Evolutionary conservation across 2,329 filamentous ascomycete genomes (phyloP).

Genomic region (Polytolypa hystricis): DNA sequence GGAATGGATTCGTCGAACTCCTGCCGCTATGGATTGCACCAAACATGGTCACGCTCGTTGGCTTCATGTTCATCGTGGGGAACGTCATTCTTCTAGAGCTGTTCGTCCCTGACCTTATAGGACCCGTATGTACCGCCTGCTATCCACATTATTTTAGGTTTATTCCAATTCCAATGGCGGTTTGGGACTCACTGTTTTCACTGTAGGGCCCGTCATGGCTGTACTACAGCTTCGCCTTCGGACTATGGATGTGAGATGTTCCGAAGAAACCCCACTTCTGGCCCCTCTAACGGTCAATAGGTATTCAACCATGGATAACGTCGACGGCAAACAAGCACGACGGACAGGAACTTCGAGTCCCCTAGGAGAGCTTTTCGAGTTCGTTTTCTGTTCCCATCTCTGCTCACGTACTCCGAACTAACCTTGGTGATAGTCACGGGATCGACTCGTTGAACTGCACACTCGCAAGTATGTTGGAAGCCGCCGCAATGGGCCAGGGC

Average conservation of each 20-base stretch:
- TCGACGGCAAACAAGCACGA: slow-evolving; percentile 94
- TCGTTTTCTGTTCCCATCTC: too few species aligned
- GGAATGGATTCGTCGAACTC: slow-evolving; percentile 90
- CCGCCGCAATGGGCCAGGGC: slow-evolving; percentile 84
- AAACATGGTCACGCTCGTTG: slow-evolving; percentile 92
- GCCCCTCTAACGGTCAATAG: slow-evolving; percentile 19
- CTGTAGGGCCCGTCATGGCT: slow-evolving; percentile 73
- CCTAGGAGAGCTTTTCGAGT: slow-evolving; percentile 91
- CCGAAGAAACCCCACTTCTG: neutral
- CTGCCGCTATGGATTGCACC: slow-evolving; percentile 93
- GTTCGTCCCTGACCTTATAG: slow-evolving; percentile 79
- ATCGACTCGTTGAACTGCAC: slow-evolving; percentile 98
- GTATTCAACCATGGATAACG: slow-evolving; percentile 96
- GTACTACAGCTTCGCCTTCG: slow-evolving; percentile 90
- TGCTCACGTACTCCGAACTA: too few species aligned
- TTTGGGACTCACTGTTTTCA: slow-evolving; percentile 10
- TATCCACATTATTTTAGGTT: too few species aligned
- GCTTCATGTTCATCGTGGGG: slow-evolving; percentile 84
- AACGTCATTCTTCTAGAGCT: slow-evolving; percentile 69
- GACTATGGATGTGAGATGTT: slow-evolving; percentile 73
- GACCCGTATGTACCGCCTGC: slow-evolving; percentile 53
- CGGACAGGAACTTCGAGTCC: slow-evolving; percentile 91
- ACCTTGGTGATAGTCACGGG: slow-evolving; percentile 53
- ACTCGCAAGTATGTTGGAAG: slow-evolving; percentile 78
- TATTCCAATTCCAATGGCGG: neutral